Conservation (phyloP, 768 basidiomycete species). For the Leccinum sublutescens region DNA sequence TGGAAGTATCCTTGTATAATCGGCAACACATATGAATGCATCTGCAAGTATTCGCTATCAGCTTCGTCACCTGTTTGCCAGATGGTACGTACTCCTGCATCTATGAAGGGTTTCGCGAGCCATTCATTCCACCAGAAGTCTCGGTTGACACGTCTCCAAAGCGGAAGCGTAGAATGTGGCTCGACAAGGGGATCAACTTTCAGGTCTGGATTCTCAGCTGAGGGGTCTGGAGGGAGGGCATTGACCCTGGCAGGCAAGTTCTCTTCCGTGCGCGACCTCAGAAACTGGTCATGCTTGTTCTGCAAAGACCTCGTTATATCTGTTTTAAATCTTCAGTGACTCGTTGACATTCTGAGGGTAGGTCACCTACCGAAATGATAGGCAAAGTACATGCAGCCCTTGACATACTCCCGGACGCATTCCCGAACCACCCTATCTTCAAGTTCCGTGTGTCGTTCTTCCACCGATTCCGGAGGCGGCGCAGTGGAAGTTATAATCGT, state of each 20-base stretch:
- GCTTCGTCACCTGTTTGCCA: neutral
- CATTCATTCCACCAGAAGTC: constrained; percentile 98
- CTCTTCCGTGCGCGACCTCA: constrained; percentile 57
- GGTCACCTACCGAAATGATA: constrained; percentile 70
- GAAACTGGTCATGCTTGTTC: constrained; percentile 68
- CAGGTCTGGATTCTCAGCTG: constrained; percentile 26
- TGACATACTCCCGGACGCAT: constrained; percentile 70
- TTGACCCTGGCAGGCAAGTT: constrained; percentile 60
- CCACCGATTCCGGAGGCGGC: constrained; percentile 56
- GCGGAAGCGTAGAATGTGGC: constrained; percentile 72
- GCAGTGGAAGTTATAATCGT: constrained; percentile 60
- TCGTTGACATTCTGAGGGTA: neutral
- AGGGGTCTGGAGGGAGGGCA: constrained; percentile 40
- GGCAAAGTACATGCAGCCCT: constrained; percentile 89
- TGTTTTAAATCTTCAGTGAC: constrained; percentile 26
- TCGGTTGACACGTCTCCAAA: constrained; percentile 88
- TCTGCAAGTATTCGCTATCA: constrained; percentile 34
- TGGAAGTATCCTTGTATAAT: constrained; percentile 95
- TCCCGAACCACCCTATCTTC: constrained; percentile 84
- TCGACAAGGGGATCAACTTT: constrained; percentile 60
- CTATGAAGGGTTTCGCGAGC: constrained; percentile 79
- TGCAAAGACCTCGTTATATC: constrained; percentile 84
- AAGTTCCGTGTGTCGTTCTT: constrained; percentile 71
- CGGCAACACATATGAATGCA: constrained; percentile 85
- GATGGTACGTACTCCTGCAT: constrained; percentile 66